phyloP scores from a whole-genome alignment of 2,329 filamentous ascomycete genomes.

The Epichloe brachyelytri region DNA sequence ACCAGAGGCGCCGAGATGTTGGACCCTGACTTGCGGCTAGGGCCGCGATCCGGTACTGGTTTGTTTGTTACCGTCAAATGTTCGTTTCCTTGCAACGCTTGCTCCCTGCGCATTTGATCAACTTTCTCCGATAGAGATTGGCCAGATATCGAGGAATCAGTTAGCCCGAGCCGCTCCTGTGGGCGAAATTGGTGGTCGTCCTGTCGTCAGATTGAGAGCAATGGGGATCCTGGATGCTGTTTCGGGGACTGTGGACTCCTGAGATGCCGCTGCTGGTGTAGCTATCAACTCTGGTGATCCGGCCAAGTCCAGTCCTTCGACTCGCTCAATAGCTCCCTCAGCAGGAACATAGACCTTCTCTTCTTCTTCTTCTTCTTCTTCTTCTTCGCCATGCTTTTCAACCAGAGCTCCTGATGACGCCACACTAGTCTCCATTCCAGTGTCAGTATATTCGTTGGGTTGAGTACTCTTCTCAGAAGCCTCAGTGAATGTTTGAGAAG shows the following conservation, averaged over 20 bases:
- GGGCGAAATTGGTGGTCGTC: conserved; percentile 13
- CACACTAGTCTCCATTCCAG: conserved; percentile 19
- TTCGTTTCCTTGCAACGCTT: conserved; percentile 19
- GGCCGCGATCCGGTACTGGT: conserved; percentile 20
- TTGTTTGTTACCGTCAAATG: conserved; percentile 13
- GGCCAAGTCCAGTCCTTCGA: conserved; percentile 38
- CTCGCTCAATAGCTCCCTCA: conserved; percentile 29
- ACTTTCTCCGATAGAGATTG: conserved; percentile 31
- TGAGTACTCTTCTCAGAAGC: conserved; percentile 34
- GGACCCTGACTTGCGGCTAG: conserved; percentile 32
- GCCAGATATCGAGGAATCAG: conserved; percentile 8
- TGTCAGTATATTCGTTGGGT: conserved; percentile 26
- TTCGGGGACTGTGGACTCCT: neutral
- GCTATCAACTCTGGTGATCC: conserved; percentile 16
- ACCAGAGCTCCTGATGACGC: conserved; percentile 13
- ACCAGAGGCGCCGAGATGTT: conserved; percentile 39
- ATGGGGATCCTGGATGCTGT: neutral
- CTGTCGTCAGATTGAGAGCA: neutral
- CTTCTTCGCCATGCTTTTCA: conserved; percentile 8
- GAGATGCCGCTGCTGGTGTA: conserved; percentile 9
- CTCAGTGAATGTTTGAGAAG: conserved; percentile 32
- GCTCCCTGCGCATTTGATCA: conserved; percentile 39
- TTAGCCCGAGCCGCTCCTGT: conserved; percentile 8
- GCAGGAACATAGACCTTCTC: conserved; percentile 17
- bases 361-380: conserved; percentile 11